These are phyloP conservation scores for Cicer arietinum DNA, from an alignment of 306 rosid species.

Conservation along the genomic window DNA sequence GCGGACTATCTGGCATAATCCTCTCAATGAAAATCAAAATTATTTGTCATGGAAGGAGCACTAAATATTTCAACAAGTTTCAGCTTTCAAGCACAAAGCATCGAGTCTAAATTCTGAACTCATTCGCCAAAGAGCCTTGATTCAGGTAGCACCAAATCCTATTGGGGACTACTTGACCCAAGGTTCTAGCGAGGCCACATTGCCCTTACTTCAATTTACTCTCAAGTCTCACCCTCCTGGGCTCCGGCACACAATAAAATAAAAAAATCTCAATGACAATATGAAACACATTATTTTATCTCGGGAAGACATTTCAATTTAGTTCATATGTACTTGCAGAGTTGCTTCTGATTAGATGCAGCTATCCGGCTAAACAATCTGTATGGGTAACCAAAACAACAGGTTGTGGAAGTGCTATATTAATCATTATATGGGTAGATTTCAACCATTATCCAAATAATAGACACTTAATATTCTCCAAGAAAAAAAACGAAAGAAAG, in stretches of 20 bases:
- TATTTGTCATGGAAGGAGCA: slow-evolving; percentile 25
- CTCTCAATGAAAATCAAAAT: slow-evolving; percentile 9
- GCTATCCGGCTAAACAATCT: neutral
- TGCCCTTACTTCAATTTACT: neutral
- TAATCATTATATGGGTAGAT: slow-evolving; percentile 11
- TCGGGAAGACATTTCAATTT: slow-evolving; percentile 1
- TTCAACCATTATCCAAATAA: slow-evolving; percentile 11
- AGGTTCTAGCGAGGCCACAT: neutral
- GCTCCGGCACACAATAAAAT: neutral
- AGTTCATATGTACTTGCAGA: slow-evolving; percentile 21
- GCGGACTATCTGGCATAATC: slow-evolving; percentile 10
- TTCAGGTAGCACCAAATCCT: slow-evolving; percentile 6
- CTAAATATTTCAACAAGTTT: slow-evolving; percentile 20
- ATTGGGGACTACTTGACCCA: neutral
- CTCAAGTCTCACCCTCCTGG: neutral
- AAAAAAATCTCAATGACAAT: neutral
- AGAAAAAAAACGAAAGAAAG: neutral
- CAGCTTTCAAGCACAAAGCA: slow-evolving; percentile 22
- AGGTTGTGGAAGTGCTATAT: slow-evolving; percentile 13
- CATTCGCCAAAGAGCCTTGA: neutral
- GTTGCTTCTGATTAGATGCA: slow-evolving; percentile 14
- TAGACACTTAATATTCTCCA: slow-evolving; percentile 13
- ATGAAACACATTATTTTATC: neutral
- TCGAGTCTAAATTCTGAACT: slow-evolving; percentile 17
- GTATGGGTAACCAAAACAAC: slow-evolving; percentile 20